These are phyloP conservation scores for Solioccasus polychromus DNA, from an alignment of 768 basidiomycete genomes.

Conservation along the genomic window DNA sequence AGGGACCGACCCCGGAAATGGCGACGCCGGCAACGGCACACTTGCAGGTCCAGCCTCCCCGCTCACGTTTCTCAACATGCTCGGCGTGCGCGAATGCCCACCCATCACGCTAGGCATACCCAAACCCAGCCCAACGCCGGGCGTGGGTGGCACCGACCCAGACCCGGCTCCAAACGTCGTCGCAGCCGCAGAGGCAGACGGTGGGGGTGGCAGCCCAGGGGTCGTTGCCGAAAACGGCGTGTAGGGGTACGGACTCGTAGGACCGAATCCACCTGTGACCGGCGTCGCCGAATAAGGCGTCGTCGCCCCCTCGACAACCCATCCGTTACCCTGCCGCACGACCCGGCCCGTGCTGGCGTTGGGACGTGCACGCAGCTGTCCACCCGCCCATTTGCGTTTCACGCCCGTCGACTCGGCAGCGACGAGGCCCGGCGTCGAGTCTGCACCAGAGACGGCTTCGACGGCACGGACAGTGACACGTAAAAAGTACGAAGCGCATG, in stretches of 20 bases:
- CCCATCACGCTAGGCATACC: constrained; percentile 22
- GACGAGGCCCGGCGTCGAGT: constrained; percentile 55
- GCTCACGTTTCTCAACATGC: constrained; percentile 10
- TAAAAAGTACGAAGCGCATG: constrained; percentile 77
- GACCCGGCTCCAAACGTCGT: constrained; percentile 30
- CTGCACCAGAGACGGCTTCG: constrained; percentile 54
- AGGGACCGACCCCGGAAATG: constrained; percentile 17
- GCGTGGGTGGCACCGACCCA: constrained; percentile 25
- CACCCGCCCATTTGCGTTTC: constrained; percentile 67
- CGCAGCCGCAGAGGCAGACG: constrained; percentile 25
- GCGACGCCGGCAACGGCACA: constrained; percentile 21
- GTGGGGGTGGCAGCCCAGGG: neutral
- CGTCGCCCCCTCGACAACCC: constrained; percentile 51
- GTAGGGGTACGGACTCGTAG: constrained; percentile 27
- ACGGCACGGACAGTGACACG: constrained; percentile 61
- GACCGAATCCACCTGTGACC: constrained; percentile 25
- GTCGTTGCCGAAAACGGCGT: constrained; percentile 30
- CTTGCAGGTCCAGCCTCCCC: constrained; percentile 2
- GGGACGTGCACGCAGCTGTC: constrained; percentile 57
- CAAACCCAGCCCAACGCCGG: constrained; percentile 29
- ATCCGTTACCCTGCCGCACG: constrained; percentile 55
- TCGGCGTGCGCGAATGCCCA: constrained; percentile 12
- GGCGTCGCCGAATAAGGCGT: constrained; percentile 40
- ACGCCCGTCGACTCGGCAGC: constrained; percentile 64
- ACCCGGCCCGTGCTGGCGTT: constrained; percentile 36